Base-by-base conservation (phyloP, 129 eudicot genomes). In the Chrysanthemum lavandulifolium region DNA sequence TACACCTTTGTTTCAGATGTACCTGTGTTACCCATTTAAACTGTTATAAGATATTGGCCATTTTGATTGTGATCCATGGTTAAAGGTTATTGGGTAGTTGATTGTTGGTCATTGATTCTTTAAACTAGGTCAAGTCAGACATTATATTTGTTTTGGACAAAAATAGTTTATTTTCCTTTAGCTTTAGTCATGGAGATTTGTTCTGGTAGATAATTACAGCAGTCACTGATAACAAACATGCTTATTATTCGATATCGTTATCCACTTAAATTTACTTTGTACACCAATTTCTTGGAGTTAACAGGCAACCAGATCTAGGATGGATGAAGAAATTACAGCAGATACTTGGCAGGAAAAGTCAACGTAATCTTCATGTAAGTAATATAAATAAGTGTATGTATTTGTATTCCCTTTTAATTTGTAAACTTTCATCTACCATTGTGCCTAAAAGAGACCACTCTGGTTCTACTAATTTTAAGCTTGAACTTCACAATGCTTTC, bases 301-400 rank as follows among this genome's bases (percentile, higher is more conserved):
- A 76, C 85, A 94, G 99, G 78, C 99, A 90, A 78, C 99, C 99
- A 71, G 97, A 94, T 78, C 82, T 94, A 61, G 99, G 97, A 75
- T 94, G 87, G 87, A 94, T 94, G 97, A 88, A 87, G 79, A 86
- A 90, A 82, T 78, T 94, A 72, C 91, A 94, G 82, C 97, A 94
- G 77, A 94, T 94, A 61, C 97, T 94, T 83, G 99, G 99, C 67
- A 93, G 96, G 69, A 94, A 94, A 79, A 86, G 82, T 80, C 99
- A 90, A 71, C 86, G 88, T 9, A 94, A 94, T 79, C 95, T 94
- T 76, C 97, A 90, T 68, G 99, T 94, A 88, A 69, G 91, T 29
- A 21, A 65, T 21, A 61, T 61, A 13, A 33, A 5, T 7, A 25
- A 25, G 10, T 5, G 7, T 25, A 13, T 36, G 63, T 33, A 16